These are phyloP conservation scores for Yarrowia yakushimensis DNA, from an alignment of 805 yeast genomes.

Conservation along the genomic window DNA sequence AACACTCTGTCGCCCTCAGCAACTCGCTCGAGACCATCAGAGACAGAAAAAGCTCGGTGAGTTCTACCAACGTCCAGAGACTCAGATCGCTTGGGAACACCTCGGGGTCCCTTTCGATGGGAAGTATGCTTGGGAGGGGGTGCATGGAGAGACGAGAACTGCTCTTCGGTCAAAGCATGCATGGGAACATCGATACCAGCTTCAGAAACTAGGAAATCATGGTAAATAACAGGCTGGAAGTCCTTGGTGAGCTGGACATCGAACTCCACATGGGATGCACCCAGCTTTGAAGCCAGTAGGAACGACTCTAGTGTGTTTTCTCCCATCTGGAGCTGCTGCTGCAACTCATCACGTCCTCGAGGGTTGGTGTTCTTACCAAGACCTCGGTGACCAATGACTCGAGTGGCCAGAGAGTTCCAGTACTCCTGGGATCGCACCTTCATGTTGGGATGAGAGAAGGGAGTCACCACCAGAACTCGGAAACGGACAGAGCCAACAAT, in stretches of 20 bases:
- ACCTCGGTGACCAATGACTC: slow-evolving; percentile 96
- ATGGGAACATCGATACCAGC: slow-evolving; percentile 95
- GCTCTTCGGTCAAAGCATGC: slow-evolving; percentile 88
- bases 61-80: slow-evolving; percentile 26
- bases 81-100: slow-evolving; percentile 18
- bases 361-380: slow-evolving; percentile 79
- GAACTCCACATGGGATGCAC: slow-evolving; percentile 94
- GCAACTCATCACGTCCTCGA: slow-evolving; percentile 45
- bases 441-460: slow-evolving; percentile 70
- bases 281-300: slow-evolving; percentile 92
- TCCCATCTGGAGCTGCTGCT: slow-evolving; percentile 65
- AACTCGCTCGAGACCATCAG: slow-evolving; percentile 38
- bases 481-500: slow-evolving; percentile 74
- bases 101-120: slow-evolving; percentile 1
- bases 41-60: slow-evolving; percentile 41
- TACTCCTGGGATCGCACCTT: slow-evolving; percentile 70
- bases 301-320: slow-evolving; percentile 94
- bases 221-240: slow-evolving; percentile 86
- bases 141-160: slow-evolving; percentile 46
- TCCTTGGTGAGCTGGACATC: slow-evolving; percentile 95
- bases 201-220: slow-evolving; percentile 91
- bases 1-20: slow-evolving; percentile 31
- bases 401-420: slow-evolving; percentile 85
- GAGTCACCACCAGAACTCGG: slow-evolving; percentile 65
- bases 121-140: slow-evolving; percentile 18